A percentile compares a stretch with the other conserved stretches of the same genome.
These are phyloP conservation scores for Scenedesmus sp. DNA, from an alignment of 163 green algal genomes.

Conservation along the genomic window DNA sequence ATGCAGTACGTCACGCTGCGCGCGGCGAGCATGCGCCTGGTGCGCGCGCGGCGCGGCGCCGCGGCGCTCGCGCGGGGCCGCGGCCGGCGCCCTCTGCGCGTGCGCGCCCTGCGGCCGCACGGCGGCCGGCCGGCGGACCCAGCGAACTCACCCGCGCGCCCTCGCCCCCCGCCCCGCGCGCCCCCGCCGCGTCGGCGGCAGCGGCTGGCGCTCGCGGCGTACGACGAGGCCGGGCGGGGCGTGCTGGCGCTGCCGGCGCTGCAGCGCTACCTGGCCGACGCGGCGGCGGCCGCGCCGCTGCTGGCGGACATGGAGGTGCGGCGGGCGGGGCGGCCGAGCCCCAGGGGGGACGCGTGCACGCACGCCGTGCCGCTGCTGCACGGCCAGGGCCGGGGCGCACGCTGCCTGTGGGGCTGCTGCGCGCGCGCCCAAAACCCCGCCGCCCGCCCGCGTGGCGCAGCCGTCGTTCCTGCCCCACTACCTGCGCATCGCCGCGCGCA, in stretches of 20 bases:
- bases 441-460: too few species aligned
- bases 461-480: slow-evolving; percentile 58
- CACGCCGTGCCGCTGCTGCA: neutral
- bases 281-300: slow-evolving; percentile 3
- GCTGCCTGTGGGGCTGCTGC: too few species aligned
- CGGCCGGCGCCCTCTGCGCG: too few species aligned
- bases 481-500: slow-evolving; percentile 55
- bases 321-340: neutral
- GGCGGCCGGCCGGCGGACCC: too few species aligned
- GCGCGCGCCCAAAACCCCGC: too few species aligned
- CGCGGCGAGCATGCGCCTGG: slow-evolving; percentile 35
- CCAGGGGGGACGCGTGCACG: neutral
- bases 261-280: slow-evolving; percentile 51
- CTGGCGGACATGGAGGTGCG: slow-evolving; percentile 52
- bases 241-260: slow-evolving; percentile 49
- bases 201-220: slow-evolving; percentile 52
- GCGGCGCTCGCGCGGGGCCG: too few species aligned
- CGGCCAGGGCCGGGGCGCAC: too few species aligned
- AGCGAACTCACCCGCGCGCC: too few species aligned
- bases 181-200: too few species aligned
- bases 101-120: too few species aligned
- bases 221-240: slow-evolving; percentile 49
- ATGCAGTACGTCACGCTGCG: slow-evolving; percentile 49
- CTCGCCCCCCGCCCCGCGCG: too few species aligned
- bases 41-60: too few species aligned